These are phyloP conservation scores for Ogataea trehaloabstinens DNA, from an alignment of 805 yeast genomes.

Conservation along the genomic window DNA sequence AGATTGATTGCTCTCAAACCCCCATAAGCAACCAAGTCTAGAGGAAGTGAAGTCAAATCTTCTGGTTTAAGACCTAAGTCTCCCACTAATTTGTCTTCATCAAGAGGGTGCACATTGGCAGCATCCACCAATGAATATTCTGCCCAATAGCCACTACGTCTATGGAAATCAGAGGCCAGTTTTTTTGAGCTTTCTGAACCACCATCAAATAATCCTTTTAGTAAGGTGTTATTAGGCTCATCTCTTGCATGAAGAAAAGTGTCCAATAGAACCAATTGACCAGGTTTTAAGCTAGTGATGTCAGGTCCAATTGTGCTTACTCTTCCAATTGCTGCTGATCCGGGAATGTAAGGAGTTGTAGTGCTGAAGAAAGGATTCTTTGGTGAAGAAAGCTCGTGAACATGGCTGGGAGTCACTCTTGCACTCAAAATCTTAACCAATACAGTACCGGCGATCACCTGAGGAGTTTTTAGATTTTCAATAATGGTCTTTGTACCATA, in stretches of 20 bases:
- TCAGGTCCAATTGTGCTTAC: neutral
- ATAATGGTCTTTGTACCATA: conserved; percentile 3
- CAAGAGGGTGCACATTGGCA: conserved; percentile 3
- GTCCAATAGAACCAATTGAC: conserved; percentile 8
- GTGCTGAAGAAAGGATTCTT: conserved; percentile 6
- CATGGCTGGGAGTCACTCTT: neutral
- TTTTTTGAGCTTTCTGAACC: conserved; percentile 1
- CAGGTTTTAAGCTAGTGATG: conserved; percentile 1
- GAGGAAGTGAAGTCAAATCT: neutral
- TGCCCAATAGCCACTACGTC: conserved; percentile 4
- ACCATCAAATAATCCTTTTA: conserved; percentile 5
- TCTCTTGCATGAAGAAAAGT: conserved; percentile 2
- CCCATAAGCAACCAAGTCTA: conserved; percentile 4
- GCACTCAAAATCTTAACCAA: conserved; percentile 4
- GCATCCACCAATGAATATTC: conserved; percentile 5
- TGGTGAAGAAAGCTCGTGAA: neutral
- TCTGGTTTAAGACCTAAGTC: neutral
- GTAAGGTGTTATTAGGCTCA: neutral
- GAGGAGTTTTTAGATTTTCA: conserved; percentile 2
- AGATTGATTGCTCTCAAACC: conserved; percentile 4
- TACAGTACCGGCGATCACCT: conserved; percentile 3
- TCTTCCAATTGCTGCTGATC: conserved; percentile 8
- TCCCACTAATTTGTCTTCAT: conserved; percentile 1
- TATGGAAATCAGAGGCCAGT: conserved; percentile 1
- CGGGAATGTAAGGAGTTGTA: conserved; percentile 7